Evolutionary conservation across 345 rosid species (phyloP).

Genomic region (Pelargonium nanum): DNA sequence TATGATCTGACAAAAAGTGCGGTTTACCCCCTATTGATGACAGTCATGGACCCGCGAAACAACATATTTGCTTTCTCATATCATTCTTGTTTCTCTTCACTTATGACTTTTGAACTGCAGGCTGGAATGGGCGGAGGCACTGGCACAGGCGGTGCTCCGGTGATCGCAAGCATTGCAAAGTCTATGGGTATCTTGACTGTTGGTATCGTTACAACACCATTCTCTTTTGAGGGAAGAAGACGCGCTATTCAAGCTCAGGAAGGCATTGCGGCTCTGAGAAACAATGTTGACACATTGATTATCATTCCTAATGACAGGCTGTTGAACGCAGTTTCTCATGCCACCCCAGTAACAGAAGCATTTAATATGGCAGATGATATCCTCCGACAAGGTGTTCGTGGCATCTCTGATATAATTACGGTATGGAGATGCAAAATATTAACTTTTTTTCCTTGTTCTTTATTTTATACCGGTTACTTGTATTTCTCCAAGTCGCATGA

Average conservation of each 20-base stretch:
- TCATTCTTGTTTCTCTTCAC: not conserved
- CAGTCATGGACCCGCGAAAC: too few relatives aligned
- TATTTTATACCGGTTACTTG: too few relatives aligned
- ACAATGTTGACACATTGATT: constrained; percentile 89
- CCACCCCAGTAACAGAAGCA: constrained; percentile 94
- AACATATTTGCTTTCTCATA: constrained; percentile 9
- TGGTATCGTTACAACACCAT: constrained; percentile 92
- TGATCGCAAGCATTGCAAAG: constrained; percentile 88
- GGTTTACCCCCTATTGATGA: too few relatives aligned
- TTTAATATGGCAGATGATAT: constrained; percentile 97
- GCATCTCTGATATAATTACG: constrained; percentile 92
- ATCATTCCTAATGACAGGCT: constrained; percentile 97
- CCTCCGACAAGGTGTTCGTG: constrained; percentile 95
- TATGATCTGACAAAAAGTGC: too few relatives aligned
- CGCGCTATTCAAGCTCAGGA: constrained; percentile 93
- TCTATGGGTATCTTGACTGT: constrained; percentile 96
- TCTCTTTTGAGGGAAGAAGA: constrained; percentile 92
- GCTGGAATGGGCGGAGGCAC: constrained; percentile 99
- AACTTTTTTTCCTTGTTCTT: too few relatives aligned
- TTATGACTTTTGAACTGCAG: constrained; percentile 19
- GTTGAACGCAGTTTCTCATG: constrained; percentile 73
- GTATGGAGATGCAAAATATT: constrained; percentile 23
- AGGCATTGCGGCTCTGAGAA: constrained; percentile 89
- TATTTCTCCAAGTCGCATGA: not conserved
- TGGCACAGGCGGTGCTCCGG: constrained; percentile 93